Percentiles rank a stretch among this genome's conserved stretches.
These are phyloP conservation scores for Musa troglodytarum DNA, from an alignment of 176 grass and related monocot genomes.

Conservation along the genomic window DNA sequence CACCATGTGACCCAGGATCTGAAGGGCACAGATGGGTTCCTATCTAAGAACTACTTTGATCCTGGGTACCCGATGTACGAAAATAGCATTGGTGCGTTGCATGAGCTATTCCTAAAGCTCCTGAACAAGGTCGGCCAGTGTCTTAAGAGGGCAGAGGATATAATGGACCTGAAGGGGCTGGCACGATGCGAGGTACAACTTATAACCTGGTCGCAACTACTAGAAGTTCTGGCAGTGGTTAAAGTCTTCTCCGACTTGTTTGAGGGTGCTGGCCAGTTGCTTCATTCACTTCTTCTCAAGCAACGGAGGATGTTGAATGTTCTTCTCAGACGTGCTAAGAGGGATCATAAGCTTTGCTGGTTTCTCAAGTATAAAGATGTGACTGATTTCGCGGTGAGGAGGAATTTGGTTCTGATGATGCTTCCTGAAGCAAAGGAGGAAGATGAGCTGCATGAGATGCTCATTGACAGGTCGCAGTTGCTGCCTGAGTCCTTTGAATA, in stretches of 20 bases:
- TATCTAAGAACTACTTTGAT: slow-evolving; percentile 33
- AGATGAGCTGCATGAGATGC: slow-evolving; percentile 89
- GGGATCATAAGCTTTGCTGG: slow-evolving; percentile 60
- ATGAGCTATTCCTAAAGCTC: slow-evolving; percentile 22
- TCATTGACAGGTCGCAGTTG: slow-evolving; percentile 72
- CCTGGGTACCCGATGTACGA: slow-evolving; percentile 3
- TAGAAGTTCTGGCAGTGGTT: slow-evolving; percentile 51
- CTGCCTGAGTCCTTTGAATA: slow-evolving; percentile 84
- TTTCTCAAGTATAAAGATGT: slow-evolving; percentile 79
- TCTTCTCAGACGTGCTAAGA: slow-evolving; percentile 55
- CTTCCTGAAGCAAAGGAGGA: slow-evolving; percentile 74
- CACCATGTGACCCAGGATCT: slow-evolving; percentile 32
- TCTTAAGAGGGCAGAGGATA: slow-evolving; percentile 55
- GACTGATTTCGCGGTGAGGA: slow-evolving; percentile 65
- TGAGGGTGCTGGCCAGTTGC: slow-evolving; percentile 55
- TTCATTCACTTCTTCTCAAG: slow-evolving; percentile 47
- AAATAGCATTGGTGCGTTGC: neutral
- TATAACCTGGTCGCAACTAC: slow-evolving; percentile 36
- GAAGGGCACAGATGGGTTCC: slow-evolving; percentile 28
- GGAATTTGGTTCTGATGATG: slow-evolving; percentile 89
- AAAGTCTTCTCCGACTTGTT: slow-evolving; percentile 65
- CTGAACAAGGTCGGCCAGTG: slow-evolving; percentile 55
- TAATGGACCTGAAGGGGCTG: slow-evolving; percentile 31
- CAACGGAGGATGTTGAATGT: slow-evolving; percentile 46
- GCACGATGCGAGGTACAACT: slow-evolving; percentile 36